phyloP scores from a whole-genome alignment of 306 rosid species.

The Begonia fuchsioides region DNA sequence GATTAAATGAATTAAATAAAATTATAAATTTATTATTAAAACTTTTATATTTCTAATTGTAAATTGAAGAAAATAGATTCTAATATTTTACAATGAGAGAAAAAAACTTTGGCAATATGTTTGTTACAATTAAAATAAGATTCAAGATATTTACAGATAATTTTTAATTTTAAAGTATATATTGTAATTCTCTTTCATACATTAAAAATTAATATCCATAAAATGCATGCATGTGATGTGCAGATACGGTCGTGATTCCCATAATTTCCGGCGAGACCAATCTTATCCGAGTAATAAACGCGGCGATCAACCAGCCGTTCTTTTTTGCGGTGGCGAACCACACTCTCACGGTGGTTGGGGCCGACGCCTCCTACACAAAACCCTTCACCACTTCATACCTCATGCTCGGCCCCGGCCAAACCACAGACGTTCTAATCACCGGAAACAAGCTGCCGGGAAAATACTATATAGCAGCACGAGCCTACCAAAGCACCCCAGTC shows the following conservation, averaged over 20 bases:
- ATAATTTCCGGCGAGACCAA: constrained; percentile 59
- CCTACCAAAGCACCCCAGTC: constrained; percentile 61
- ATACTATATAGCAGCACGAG: constrained; percentile 71
- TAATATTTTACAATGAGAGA: too few species aligned
- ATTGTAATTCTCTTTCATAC: too few species aligned
- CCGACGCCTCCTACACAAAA: constrained; percentile 74
- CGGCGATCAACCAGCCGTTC: constrained; percentile 63
- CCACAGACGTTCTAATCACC: constrained; percentile 72
- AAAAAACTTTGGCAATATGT: too few species aligned
- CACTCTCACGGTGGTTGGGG: constrained; percentile 62
- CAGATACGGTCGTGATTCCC: constrained; percentile 48
- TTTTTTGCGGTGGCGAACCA: constrained; percentile 79
- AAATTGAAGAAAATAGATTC: too few species aligned
- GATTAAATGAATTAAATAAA: too few species aligned
- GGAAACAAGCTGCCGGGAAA: constrained; percentile 54
- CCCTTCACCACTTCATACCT: constrained; percentile 70
- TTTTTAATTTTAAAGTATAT: too few species aligned
- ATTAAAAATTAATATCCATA: not conserved
- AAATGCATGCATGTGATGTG: constrained; percentile 4
- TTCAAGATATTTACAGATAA: too few species aligned
- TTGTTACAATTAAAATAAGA: too few species aligned
- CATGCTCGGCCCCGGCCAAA: constrained; percentile 92
- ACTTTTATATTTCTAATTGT: too few species aligned
- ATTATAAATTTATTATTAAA: too few species aligned
- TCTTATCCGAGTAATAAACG: constrained; percentile 57